Percentiles rank a stretch among this genome's conserved stretches.
Conservation (phyloP, 352 stramenopile genomes). For the Globisporangium nagaii region DNA sequence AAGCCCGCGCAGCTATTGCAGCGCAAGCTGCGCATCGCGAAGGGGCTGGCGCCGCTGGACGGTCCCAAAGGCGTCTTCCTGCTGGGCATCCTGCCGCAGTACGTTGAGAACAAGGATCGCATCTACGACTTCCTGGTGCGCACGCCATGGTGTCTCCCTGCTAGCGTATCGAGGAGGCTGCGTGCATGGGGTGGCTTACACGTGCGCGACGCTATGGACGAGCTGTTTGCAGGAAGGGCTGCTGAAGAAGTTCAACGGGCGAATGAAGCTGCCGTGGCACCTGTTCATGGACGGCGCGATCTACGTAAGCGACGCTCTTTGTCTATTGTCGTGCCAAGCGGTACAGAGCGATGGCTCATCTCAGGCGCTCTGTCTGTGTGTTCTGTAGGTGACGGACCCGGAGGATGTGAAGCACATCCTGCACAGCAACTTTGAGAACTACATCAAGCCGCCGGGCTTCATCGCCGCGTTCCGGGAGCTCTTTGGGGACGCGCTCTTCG, state of each 20-base stretch:
- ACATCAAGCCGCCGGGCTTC: conserved; percentile 61
- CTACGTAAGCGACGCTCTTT: conserved; percentile 22
- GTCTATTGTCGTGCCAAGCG: neutral
- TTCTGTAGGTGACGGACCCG: conserved; percentile 33
- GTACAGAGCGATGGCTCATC: too few species aligned
- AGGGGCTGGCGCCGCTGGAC: conserved; percentile 26
- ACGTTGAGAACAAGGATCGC: conserved; percentile 36
- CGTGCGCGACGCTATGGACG: too few species aligned
- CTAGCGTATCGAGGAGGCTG: too few species aligned
- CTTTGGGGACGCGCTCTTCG: conserved; percentile 63
- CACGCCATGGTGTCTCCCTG: too few species aligned
- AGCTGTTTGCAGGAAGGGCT: conserved; percentile 19
- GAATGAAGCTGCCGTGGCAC: conserved; percentile 66
- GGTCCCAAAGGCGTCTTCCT: conserved; percentile 34
- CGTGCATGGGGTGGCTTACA: neutral
- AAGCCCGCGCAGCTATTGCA: conserved; percentile 10
- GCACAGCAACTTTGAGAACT: conserved; percentile 56
- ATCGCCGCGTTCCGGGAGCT: conserved; percentile 55
- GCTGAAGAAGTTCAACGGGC: conserved; percentile 31
- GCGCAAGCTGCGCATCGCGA: conserved; percentile 48
- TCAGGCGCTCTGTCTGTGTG: neutral
- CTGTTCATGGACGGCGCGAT: conserved; percentile 57
- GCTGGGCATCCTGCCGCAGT: conserved; percentile 46
- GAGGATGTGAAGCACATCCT: conserved; percentile 58
- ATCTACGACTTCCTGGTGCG: conserved; percentile 51